phyloP scores from a whole-genome alignment of 805 yeast species.

The Geotrichum ghanense region DNA sequence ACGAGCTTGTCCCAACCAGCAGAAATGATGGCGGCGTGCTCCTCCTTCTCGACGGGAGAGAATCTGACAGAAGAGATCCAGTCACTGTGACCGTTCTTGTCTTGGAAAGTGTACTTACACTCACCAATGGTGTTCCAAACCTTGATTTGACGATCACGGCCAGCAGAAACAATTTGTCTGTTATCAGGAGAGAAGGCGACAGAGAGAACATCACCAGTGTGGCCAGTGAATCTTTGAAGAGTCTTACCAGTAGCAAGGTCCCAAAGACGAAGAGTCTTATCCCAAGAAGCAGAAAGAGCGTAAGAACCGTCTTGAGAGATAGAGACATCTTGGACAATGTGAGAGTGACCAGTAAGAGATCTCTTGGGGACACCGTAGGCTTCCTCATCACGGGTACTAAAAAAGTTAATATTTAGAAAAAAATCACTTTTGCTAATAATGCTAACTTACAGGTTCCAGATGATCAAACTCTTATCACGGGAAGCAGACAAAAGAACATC shows the following conservation, averaged over 20 bases:
- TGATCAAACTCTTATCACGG: conserved; percentile 96
- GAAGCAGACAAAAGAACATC: conserved; percentile 96
- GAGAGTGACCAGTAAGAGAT: conserved; percentile 97
- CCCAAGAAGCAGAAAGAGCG: conserved; percentile 99
- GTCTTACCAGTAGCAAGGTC: conserved; percentile 89
- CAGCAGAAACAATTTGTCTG: conserved; percentile 96
- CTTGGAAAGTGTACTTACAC: conserved; percentile 77
- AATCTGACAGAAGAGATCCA: conserved; percentile 98
- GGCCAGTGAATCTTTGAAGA: conserved; percentile 93
- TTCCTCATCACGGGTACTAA: conserved; percentile 74
- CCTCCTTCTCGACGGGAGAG: conserved; percentile 58
- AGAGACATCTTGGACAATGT: conserved; percentile 96
- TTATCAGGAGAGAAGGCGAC: conserved; percentile 94
- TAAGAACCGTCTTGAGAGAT: conserved; percentile 95
- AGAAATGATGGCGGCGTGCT: conserved; percentile 69
- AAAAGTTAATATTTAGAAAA: neutral
- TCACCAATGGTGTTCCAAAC: conserved; percentile 99
- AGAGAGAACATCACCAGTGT: conserved; percentile 93
- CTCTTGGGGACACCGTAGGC: conserved; percentile 97
- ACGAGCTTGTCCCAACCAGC: conserved; percentile 99
- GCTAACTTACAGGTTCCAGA: conserved; percentile 71
- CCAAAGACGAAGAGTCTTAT: conserved; percentile 98
- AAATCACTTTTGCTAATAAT: no score
- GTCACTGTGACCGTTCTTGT: conserved; percentile 79
- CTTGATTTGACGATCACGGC: conserved; percentile 98